A percentile compares a stretch with the other conserved stretches of the same genome.
These are phyloP conservation scores for Reutealis trisperma DNA, from an alignment of 345 rosid genomes.

Conservation along the genomic window DNA sequence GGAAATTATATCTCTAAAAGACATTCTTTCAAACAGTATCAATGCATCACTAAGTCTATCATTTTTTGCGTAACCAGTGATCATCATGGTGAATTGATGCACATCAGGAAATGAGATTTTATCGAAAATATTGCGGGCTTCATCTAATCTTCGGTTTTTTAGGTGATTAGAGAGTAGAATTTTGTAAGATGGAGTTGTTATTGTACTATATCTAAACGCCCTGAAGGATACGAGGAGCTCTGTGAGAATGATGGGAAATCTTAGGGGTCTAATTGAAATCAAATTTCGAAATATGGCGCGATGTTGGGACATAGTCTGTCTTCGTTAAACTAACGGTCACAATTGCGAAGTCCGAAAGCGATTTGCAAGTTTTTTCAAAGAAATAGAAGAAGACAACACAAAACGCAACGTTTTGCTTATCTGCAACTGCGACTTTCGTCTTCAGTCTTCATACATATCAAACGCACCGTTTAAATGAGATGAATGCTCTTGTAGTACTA, in stretches of 20 bases:
- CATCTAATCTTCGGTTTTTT: conserved; percentile 37
- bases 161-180: conserved; percentile 43
- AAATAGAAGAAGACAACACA: neutral
- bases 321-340: too few species aligned
- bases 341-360: neutral
- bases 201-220: conserved; percentile 8
- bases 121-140: conserved; percentile 46
- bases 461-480: neutral
- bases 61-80: conserved; percentile 39
- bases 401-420: conserved; percentile 1
- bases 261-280: conserved; percentile 13
- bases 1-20: conserved; percentile 49
- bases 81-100: conserved; percentile 59
- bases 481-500: too few species aligned
- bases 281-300: conserved; percentile 33
- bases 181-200: conserved; percentile 22
- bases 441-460: neutral
- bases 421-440: neutral
- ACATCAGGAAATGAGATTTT: conserved; percentile 41
- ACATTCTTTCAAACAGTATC: conserved; percentile 48
- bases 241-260: neutral
- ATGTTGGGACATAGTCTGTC: neutral
- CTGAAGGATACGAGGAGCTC: conserved; percentile 7
- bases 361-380: neutral
- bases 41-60: conserved; percentile 49